These are phyloP conservation scores for Penicillium subrubescens DNA, from an alignment of 495 filamentous ascomycete species.

Conservation along the genomic window DNA sequence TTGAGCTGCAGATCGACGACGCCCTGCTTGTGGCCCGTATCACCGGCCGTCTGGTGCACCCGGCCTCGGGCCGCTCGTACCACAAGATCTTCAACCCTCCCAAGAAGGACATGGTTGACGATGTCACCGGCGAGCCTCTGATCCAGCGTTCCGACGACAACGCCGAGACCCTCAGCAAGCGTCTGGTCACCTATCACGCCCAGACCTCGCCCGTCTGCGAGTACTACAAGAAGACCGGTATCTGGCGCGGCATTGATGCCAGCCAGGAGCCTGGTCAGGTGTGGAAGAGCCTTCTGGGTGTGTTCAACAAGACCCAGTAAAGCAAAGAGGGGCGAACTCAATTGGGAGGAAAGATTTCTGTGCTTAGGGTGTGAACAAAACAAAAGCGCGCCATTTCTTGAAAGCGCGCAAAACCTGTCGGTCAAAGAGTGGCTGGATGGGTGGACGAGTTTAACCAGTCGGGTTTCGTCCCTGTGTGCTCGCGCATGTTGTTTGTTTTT, in stretches of 20 bases:
- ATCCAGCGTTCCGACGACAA: slow-evolving; percentile 98
- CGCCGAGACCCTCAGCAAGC: slow-evolving; percentile 94
- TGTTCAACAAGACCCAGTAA: slow-evolving; percentile 65
- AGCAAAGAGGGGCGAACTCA: neutral
- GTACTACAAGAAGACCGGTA: slow-evolving; percentile 96
- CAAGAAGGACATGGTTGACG: slow-evolving; percentile 90
- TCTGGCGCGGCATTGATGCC: slow-evolving; percentile 95
- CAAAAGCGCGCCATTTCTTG: neutral
- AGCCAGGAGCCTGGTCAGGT: slow-evolving; percentile 95
- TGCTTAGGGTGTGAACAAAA: neutral
- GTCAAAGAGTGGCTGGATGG: neutral
- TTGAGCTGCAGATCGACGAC: slow-evolving; percentile 97
- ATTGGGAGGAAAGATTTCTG: neutral
- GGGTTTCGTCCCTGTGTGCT: neutral
- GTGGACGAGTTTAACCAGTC: neutral
- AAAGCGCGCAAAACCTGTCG: neutral
- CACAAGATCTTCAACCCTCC: slow-evolving; percentile 99
- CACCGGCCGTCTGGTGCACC: slow-evolving; percentile 94
- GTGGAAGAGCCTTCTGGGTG: slow-evolving; percentile 86
- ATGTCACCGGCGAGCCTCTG: slow-evolving; percentile 93
- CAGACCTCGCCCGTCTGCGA: slow-evolving; percentile 90
- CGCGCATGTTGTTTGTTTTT: neutral
- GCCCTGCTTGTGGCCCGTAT: slow-evolving; percentile 90
- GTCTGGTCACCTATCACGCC: slow-evolving; percentile 86
- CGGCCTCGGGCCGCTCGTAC: slow-evolving; percentile 92